phyloP scores from a whole-genome alignment of 306 rosid species.

The Castanopsis chinensis region DNA sequence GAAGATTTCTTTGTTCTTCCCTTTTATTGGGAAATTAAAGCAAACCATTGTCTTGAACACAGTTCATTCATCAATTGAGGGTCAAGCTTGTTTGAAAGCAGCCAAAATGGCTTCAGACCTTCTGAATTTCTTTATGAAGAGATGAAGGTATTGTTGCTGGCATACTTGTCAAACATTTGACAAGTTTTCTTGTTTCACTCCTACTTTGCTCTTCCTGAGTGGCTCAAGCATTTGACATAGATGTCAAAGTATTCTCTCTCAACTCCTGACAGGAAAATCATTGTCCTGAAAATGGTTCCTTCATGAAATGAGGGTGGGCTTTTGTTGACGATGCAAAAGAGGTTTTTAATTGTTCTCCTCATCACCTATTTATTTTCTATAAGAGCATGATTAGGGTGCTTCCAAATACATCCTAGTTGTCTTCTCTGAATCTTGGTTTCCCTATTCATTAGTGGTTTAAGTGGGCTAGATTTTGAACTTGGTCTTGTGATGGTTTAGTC shows the following conservation, averaged over 20 bases:
- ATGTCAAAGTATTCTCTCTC: too few species aligned
- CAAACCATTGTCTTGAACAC: neutral
- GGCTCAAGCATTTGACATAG: too few species aligned
- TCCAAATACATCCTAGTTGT: neutral
- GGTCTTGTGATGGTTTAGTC: neutral
- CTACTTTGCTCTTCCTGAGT: too few species aligned
- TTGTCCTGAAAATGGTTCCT: neutral
- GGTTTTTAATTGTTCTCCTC: neutral
- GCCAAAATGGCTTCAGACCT: too few species aligned
- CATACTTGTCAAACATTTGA: too few species aligned
- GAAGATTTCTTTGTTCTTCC: neutral
- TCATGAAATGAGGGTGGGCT: neutral
- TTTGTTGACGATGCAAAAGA: neutral
- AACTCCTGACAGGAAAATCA: neutral
- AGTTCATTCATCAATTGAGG: neutral
- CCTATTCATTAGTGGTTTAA: neutral
- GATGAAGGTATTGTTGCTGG: too few species aligned
- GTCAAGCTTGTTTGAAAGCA: neutral
- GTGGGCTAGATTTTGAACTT: neutral
- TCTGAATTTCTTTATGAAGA: too few species aligned
- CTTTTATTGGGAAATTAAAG: neutral
- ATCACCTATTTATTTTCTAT: neutral
- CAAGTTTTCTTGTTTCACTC: too few species aligned
- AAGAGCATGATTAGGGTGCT: neutral
- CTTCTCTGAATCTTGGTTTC: neutral